Conservation (phyloP, 2,329 filamentous ascomycete genomes). For the Beauveria rudraprayagi region DNA sequence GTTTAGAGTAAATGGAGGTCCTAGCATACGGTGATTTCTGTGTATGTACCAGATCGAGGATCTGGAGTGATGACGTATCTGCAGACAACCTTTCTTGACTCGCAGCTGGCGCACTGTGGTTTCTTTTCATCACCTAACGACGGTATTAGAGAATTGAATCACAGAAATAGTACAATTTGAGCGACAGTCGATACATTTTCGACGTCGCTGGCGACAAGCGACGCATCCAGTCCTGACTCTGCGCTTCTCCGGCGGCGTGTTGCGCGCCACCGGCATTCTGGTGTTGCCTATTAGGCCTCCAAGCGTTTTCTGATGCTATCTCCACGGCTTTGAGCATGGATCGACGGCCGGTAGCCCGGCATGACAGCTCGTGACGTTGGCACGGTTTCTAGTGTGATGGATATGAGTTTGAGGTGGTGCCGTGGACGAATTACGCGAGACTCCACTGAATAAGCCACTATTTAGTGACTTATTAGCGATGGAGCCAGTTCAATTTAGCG, state of each 20-base stretch:
- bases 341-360: not conserved
- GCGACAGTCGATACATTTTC: conserved; percentile 13
- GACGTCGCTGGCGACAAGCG: conserved; percentile 15
- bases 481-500: not conserved
- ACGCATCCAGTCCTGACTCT: conserved; percentile 17
- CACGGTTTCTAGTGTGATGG: not conserved
- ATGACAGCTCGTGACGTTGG: too few species aligned
- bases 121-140: conserved; percentile 15
- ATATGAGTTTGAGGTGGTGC: not conserved
- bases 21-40: conserved; percentile 11
- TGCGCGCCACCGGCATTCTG: conserved; percentile 14
- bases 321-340: too few species aligned
- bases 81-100: conserved; percentile 12
- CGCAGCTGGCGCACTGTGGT: conserved; percentile 15
- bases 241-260: conserved; percentile 15
- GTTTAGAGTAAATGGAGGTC: not conserved
- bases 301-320: too few species aligned
- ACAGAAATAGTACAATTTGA: too few species aligned
- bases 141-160: not conserved
- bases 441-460: not conserved
- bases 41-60: not conserved
- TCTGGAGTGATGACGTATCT: conserved; percentile 9
- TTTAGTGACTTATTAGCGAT: not conserved
- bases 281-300: not conserved
- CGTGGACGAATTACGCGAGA: not conserved